phyloP scores from a whole-genome alignment of 176 grass and related monocot species.

The Hyparrhenia diplandra region DNA sequence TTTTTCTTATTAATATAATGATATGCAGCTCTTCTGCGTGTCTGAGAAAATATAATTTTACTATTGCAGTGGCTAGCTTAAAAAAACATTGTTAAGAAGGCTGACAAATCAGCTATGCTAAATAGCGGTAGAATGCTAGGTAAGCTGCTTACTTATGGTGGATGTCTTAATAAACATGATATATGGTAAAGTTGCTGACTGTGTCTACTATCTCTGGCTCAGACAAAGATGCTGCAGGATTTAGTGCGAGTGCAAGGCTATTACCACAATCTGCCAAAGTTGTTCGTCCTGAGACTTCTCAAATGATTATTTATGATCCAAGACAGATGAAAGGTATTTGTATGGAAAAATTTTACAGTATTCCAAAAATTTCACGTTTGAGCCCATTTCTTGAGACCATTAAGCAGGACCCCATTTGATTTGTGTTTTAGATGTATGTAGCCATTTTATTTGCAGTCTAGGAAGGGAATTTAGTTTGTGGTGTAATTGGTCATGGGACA shows the following conservation, averaged over 20 bases:
- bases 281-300: constrained; percentile 80
- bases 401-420: neutral
- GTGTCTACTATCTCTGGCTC: constrained; percentile 18
- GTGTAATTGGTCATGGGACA: neutral
- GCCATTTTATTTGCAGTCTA: neutral
- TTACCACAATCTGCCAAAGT: constrained; percentile 48
- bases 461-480: neutral
- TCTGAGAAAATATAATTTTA: neutral
- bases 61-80: constrained; percentile 71
- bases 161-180: constrained; percentile 11
- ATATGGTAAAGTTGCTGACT: constrained; percentile 17
- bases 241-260: constrained; percentile 37
- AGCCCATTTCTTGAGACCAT: neutral
- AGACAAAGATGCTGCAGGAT: constrained; percentile 42
- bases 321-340: constrained; percentile 79
- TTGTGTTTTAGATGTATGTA: neutral
- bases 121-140: constrained; percentile 43
- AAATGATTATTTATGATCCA: constrained; percentile 94
- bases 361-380: neutral
- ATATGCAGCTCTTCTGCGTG: too few species aligned
- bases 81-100: constrained; percentile 66
- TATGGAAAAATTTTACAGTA: neutral
- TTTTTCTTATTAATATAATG: too few species aligned
- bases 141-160: constrained; percentile 21
- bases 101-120: constrained; percentile 44